These are phyloP conservation scores for Neoarthrinium moseri DNA, from an alignment of 2,329 filamentous ascomycete species.

Conservation along the genomic window DNA sequence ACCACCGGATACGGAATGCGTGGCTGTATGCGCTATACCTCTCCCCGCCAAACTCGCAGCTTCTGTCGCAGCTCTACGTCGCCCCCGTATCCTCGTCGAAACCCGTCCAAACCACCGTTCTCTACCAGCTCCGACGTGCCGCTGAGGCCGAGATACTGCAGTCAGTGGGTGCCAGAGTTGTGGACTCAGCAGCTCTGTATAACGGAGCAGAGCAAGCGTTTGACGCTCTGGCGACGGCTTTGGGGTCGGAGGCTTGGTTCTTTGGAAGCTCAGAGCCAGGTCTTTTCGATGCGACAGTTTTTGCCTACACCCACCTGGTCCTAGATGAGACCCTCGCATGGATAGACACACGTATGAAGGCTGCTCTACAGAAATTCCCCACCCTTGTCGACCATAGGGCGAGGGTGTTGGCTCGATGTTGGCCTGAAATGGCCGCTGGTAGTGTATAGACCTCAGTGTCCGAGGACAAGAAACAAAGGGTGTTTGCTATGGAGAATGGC, in stretches of 20 bases:
- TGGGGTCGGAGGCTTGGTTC: conserved; percentile 46
- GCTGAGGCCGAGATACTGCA: conserved; percentile 74
- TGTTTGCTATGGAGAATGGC: not conserved
- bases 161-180: conserved; percentile 35
- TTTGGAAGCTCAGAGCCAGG: conserved; percentile 55
- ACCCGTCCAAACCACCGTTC: conserved; percentile 62
- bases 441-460: not conserved
- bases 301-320: conserved; percentile 84
- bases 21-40: conserved; percentile 90
- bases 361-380: conserved; percentile 53
- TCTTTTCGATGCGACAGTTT: conserved; percentile 84
- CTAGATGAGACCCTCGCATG: conserved; percentile 64
- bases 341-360: conserved; percentile 59
- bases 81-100: conserved; percentile 56
- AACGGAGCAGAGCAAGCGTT: conserved; percentile 44
- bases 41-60: conserved; percentile 61
- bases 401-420: conserved; percentile 54
- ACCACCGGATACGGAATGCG: conserved; percentile 75
- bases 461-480: not conserved
- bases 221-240: conserved; percentile 40
- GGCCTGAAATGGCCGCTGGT: conserved; percentile 16
- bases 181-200: conserved; percentile 41
- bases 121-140: conserved; percentile 67
- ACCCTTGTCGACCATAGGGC: conserved; percentile 66
- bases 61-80: conserved; percentile 74